phyloP scores from a whole-genome alignment of 306 rosid genomes.

The Malus orientalis region DNA sequence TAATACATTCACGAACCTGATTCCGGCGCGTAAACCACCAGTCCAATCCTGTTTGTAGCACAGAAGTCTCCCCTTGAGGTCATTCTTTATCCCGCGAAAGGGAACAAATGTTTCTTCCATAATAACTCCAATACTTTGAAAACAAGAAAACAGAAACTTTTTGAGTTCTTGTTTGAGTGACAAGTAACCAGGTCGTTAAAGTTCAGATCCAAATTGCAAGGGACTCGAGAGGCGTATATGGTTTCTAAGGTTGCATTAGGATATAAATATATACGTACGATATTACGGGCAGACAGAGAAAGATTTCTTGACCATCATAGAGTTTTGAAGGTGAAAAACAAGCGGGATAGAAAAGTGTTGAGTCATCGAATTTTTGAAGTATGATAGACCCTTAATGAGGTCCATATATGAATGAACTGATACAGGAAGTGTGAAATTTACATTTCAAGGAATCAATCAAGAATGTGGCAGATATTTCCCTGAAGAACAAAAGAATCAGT shows the following conservation, averaged over 20 bases:
- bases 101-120: constrained; percentile 99
- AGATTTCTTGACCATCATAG: constrained; percentile 29
- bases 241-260: constrained; percentile 28
- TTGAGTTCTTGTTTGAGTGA: constrained; percentile 18
- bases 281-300: constrained; percentile 39
- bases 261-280: neutral
- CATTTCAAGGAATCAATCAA: constrained; percentile 31
- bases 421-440: constrained; percentile 39
- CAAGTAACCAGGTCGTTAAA: constrained; percentile 7
- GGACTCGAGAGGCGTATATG: constrained; percentile 49
- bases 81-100: constrained; percentile 86
- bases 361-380: constrained; percentile 20
- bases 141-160: constrained; percentile 12
- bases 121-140: constrained; percentile 13
- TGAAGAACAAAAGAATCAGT: constrained; percentile 30
- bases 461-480: constrained; percentile 17
- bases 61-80: constrained; percentile 65
- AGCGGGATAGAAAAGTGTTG: constrained; percentile 24
- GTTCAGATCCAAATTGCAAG: constrained; percentile 17
- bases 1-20: constrained; percentile 51
- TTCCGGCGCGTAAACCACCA: constrained; percentile 65
- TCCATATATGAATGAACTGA: constrained; percentile 35
- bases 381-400: constrained; percentile 26
- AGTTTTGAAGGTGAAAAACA: constrained; percentile 16
- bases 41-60: constrained; percentile 96